These are phyloP conservation scores for Petrea volubilis DNA, from an alignment of 257 asterid species.

Conservation along the genomic window DNA sequence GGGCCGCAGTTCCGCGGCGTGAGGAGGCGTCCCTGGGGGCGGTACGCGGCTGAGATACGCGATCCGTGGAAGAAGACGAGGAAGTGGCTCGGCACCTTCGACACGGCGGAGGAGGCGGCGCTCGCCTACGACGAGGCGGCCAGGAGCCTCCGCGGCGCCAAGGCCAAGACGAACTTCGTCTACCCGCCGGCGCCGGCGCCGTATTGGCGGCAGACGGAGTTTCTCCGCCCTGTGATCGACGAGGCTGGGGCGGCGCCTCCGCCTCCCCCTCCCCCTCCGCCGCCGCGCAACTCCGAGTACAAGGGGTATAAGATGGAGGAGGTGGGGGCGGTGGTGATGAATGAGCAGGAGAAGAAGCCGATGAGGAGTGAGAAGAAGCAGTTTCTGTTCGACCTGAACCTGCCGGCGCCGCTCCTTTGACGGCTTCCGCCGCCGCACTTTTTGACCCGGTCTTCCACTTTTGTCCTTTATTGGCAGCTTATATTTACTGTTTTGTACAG, in stretches of 20 bases:
- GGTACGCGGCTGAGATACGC: slow-evolving; percentile 74
- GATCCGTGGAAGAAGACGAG: slow-evolving; percentile 72
- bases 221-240: neutral
- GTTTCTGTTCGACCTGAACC: slow-evolving; percentile 59
- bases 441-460: slow-evolving; percentile 2
- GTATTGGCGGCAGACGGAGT: slow-evolving; percentile 32
- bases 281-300: slow-evolving; percentile 27
- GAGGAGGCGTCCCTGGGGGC: slow-evolving; percentile 71
- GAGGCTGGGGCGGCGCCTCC: slow-evolving; percentile 19
- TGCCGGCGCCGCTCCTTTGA: slow-evolving; percentile 60
- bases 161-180: slow-evolving; percentile 60
- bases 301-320: slow-evolving; percentile 44
- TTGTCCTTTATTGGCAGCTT: slow-evolving; percentile 8
- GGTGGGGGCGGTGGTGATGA: slow-evolving; percentile 35
- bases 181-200: slow-evolving; percentile 16
- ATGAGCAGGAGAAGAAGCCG: slow-evolving; percentile 37
- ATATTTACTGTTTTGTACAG: slow-evolving; percentile 23
- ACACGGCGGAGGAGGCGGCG: slow-evolving; percentile 77
- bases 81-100: slow-evolving; percentile 74
- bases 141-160: slow-evolving; percentile 56
- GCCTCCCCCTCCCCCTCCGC: too few species aligned
- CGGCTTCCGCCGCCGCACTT: neutral
- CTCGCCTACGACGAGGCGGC: slow-evolving; percentile 69
- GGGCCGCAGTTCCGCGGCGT: slow-evolving; percentile 64
- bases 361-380: slow-evolving; percentile 42